phyloP scores from a whole-genome alignment of 2,329 filamentous ascomycete species.

The Myriosclerotinia scirpicola region DNA sequence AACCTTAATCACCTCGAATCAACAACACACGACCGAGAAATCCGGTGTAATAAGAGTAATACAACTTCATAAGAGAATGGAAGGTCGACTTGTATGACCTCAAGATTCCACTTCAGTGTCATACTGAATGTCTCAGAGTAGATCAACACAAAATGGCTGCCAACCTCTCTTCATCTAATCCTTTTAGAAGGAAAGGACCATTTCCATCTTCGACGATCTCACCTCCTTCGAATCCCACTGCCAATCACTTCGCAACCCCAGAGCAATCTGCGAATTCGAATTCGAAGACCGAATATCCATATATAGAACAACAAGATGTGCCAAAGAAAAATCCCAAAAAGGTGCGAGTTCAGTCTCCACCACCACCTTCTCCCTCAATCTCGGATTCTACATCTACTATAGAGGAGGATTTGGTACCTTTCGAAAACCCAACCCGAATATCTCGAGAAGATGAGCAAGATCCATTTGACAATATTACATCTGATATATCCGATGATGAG shows the following conservation, averaged over 20 bases:
- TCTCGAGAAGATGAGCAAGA: constrained; percentile 38
- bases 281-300: constrained; percentile 25
- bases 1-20: neutral
- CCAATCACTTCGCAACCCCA: constrained; percentile 26
- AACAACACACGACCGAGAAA: constrained; percentile 23
- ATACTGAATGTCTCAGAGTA: constrained; percentile 25
- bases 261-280: constrained; percentile 21
- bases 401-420: constrained; percentile 31
- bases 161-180: constrained; percentile 40
- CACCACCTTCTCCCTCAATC: constrained; percentile 51
- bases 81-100: constrained; percentile 21
- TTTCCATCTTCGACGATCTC: constrained; percentile 21
- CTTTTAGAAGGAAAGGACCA: constrained; percentile 39
- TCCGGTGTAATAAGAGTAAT: constrained; percentile 17
- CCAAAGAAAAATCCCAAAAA: constrained; percentile 51
- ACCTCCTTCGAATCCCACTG: constrained; percentile 24
- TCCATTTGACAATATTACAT: constrained; percentile 40
- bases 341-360: constrained; percentile 65
- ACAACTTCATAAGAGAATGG: constrained; percentile 19
- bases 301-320: constrained; percentile 22
- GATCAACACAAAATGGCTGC: constrained; percentile 35
- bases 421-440: constrained; percentile 36
- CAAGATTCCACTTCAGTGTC: constrained; percentile 20
- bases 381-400: constrained; percentile 50
- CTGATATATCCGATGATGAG: constrained; percentile 38